Evolutionary conservation across 2,329 filamentous ascomycete genomes (phyloP), one percentile per base, ranked within the genome.

Genomic region (Akanthomyces uredinophilus): DNA sequence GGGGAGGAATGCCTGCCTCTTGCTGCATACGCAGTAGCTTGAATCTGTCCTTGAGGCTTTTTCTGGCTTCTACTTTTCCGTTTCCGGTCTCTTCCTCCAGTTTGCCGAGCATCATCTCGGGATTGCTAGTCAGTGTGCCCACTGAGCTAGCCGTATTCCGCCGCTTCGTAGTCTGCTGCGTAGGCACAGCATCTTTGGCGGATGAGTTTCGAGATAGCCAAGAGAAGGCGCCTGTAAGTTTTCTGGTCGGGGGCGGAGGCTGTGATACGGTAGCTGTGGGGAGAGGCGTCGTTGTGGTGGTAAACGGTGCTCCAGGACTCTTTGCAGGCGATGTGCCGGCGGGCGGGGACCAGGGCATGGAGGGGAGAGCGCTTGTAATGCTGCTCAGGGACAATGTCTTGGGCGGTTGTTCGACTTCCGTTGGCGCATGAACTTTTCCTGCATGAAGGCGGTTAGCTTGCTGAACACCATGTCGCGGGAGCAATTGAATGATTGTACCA

Each of bases 181-280:
- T 24, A 44, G 88, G 82, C 6, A 84, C 82, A 14, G 86, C 82
- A 4, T 81, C 78, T 69, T 87, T 87, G 57, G 77, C 78, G 41
- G 82, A 81, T 13, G 86, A 84, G 72, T 82, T 88, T 67, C 91
- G 81, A 37, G 91, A 91, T 44, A 96, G 82, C 87, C 91, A 94
- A 44, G 91, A 86, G 69, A 96, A 96, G n/a, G 90, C 91, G 67
- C 91, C 91, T 10, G 91, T 93, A 61, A 96, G 83, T 73, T 95
- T 96, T 70, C 92, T 82, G 64, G 83, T 67, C 14, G 79, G 76
- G 2, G 80, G 76, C 22, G 71, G 68, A 24, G 71, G 64, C 29
- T 67, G 68, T 20, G 68, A 62, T 4, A 75, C 68, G 55, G 32
- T 5, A 11, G 32, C 6, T 44, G 27, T 37, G 37, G 61, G 37